phyloP scores from a whole-genome alignment of 441 rosid genomes.

The Raphanus hybrid region DNA sequence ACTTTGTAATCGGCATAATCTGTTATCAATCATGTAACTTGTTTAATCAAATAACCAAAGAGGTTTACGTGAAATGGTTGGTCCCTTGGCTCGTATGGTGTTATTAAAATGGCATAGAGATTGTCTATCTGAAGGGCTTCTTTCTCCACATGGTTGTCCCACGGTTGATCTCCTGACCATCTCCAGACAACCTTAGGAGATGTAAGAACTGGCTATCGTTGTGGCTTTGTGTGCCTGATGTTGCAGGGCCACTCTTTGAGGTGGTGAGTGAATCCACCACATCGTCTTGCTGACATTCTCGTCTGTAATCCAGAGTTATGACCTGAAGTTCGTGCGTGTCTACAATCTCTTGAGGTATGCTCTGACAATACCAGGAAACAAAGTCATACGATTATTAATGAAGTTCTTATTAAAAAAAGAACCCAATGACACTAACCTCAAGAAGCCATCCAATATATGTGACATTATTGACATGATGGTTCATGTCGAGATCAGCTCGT shows the following conservation, averaged over 20 bases:
- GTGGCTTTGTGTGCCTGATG: slow-evolving; percentile 32
- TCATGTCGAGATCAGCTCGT: slow-evolving; percentile 97
- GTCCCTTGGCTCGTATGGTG: not conserved
- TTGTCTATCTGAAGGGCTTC: slow-evolving; percentile 53
- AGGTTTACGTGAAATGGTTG: slow-evolving; percentile 17
- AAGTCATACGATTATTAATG: slow-evolving; percentile 16
- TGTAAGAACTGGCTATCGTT: slow-evolving; percentile 64
- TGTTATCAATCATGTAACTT: slow-evolving; percentile 37
- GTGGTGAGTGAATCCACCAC: slow-evolving; percentile 82
- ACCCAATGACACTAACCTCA: slow-evolving; percentile 63
- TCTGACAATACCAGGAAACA: slow-evolving; percentile 53
- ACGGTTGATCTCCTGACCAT: slow-evolving; percentile 83
- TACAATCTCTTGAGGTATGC: slow-evolving; percentile 89
- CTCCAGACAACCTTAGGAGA: slow-evolving; percentile 69
- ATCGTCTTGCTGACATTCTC: slow-evolving; percentile 93
- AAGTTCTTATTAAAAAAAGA: slow-evolving; percentile 1
- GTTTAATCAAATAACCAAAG: slow-evolving; percentile 31
- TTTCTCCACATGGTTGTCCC: slow-evolving; percentile 92
- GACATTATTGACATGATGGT: slow-evolving; percentile 95
- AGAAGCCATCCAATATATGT: slow-evolving; percentile 95
- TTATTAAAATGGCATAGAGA: not conserved
- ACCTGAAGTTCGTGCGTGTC: slow-evolving; percentile 89
- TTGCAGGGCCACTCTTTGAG: slow-evolving; percentile 53
- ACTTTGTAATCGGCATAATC: slow-evolving; percentile 31
- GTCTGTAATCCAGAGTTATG: slow-evolving; percentile 81